phyloP scores from a whole-genome alignment of 2,329 filamentous ascomycete genomes.

The Lecanicillium sp. region DNA sequence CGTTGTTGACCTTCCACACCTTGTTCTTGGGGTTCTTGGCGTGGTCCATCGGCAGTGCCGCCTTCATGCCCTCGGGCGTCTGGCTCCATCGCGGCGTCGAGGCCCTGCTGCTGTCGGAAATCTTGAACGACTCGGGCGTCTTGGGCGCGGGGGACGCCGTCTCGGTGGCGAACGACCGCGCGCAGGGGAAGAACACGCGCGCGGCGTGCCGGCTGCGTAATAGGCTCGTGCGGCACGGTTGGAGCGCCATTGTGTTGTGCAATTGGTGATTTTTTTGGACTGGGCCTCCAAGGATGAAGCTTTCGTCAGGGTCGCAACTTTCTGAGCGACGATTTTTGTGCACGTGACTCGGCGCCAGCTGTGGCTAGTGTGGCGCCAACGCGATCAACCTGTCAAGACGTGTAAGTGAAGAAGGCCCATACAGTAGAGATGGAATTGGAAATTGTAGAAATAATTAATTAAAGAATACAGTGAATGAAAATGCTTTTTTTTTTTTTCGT shows the following conservation, averaged over 20 bases:
- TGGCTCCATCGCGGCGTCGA: slow-evolving; percentile 60
- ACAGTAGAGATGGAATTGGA: too few species aligned
- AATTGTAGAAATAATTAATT: too few species aligned
- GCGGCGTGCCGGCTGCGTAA: slow-evolving; percentile 8
- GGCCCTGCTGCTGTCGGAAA: neutral
- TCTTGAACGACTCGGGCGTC: slow-evolving; percentile 10
- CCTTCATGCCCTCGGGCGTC: slow-evolving; percentile 65
- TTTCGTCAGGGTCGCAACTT: neutral
- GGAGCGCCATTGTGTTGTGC: slow-evolving; percentile 11
- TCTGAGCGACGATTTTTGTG: slow-evolving; percentile 1
- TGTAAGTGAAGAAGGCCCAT: too few species aligned
- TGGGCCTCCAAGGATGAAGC: neutral
- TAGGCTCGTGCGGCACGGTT: slow-evolving; percentile 11
- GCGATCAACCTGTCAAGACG: too few species aligned
- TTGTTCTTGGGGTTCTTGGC: slow-evolving; percentile 48
- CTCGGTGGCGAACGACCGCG: slow-evolving; percentile 10
- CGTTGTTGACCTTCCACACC: slow-evolving; percentile 65
- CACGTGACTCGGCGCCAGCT: slow-evolving; percentile 8
- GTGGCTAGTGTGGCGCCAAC: slow-evolving; percentile 9
- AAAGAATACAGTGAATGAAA: too few species aligned
- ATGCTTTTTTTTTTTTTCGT: too few species aligned
- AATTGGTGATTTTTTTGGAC: neutral
- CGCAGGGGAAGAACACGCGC: slow-evolving; percentile 2
- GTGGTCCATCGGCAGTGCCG: slow-evolving; percentile 57
- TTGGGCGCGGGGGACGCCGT: slow-evolving; percentile 12